phyloP scores from a whole-genome alignment of 2,329 filamentous ascomycete genomes.

The Ophiostoma sp. region DNA sequence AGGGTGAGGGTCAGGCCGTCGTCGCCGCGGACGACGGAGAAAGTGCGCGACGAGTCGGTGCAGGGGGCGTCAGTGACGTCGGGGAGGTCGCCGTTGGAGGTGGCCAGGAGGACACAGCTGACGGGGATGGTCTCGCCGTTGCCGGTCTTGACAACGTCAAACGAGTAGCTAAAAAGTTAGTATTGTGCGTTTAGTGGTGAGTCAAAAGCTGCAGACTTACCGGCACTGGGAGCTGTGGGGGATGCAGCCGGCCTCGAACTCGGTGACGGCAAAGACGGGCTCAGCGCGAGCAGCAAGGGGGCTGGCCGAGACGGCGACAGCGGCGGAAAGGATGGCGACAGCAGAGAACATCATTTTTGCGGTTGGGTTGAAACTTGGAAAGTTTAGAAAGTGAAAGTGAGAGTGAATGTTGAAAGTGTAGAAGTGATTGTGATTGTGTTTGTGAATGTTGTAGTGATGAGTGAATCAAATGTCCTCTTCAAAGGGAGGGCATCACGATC shows the following conservation, averaged over 20 bases:
- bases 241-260: constrained; percentile 4
- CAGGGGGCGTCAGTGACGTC: not conserved
- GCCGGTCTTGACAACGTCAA: not conserved
- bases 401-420: not conserved
- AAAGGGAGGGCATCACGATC: not conserved
- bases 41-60: constrained; percentile 3
- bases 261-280: not conserved
- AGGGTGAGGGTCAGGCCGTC: constrained; percentile 2
- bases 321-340: constrained; percentile 2
- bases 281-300: not conserved
- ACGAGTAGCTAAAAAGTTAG: constrained; percentile 3
- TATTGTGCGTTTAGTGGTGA: not conserved
- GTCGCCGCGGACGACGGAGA: not conserved
- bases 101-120: not conserved
- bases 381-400: not conserved
- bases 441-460: not conserved
- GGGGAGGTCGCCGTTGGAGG: not conserved
- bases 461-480: not conserved
- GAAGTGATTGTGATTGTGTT: not conserved
- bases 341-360: constrained; percentile 11
- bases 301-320: constrained; percentile 11
- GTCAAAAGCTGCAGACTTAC: not conserved
- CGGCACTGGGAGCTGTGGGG: constrained; percentile 14
- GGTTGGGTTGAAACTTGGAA: not conserved
- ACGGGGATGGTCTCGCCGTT: constrained; percentile 11